phyloP scores from a whole-genome alignment of 2,329 filamentous ascomycete genomes.

The Colletotrichum musae region DNA sequence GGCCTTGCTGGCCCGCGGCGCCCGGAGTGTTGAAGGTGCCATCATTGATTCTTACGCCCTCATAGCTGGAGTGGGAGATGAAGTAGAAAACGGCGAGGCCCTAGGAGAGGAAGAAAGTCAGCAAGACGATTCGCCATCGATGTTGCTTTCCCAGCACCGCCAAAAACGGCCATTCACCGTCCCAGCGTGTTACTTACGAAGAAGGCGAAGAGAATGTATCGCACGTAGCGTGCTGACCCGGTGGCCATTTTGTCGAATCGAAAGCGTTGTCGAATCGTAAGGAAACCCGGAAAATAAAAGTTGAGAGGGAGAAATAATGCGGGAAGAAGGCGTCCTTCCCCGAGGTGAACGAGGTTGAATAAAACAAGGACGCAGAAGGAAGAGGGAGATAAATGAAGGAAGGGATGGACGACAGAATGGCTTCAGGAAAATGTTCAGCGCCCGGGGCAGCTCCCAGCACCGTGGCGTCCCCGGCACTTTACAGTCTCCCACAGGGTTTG shows the following conservation, averaged over 20 bases:
- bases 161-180: not conserved
- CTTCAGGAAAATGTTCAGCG: constrained; percentile 34
- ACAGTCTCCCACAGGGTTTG: constrained; percentile 27
- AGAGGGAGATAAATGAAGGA: constrained; percentile 28
- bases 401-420: constrained; percentile 25
- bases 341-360: constrained; percentile 36
- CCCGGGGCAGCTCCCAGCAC: constrained; percentile 18
- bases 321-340: constrained; percentile 20
- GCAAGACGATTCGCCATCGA: constrained; percentile 6
- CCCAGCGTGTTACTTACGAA: constrained; percentile 73
- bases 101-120: constrained; percentile 52
- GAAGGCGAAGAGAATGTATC: constrained; percentile 85
- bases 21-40: constrained; percentile 56
- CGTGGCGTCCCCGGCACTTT: constrained; percentile 17
- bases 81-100: constrained; percentile 84
- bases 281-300: constrained; percentile 5
- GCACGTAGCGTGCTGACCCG: constrained; percentile 80
- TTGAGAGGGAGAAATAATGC: constrained; percentile 27
- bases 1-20: constrained; percentile 37
- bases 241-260: constrained; percentile 67
- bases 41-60: constrained; percentile 51
- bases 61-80: constrained; percentile 73
- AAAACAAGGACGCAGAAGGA: constrained; percentile 24
- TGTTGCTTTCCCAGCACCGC: too few relatives aligned
- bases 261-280: constrained; percentile 37